Conservation (phyloP, 2,329 filamentous ascomycete genomes). For the Penicillium sp. region DNA sequence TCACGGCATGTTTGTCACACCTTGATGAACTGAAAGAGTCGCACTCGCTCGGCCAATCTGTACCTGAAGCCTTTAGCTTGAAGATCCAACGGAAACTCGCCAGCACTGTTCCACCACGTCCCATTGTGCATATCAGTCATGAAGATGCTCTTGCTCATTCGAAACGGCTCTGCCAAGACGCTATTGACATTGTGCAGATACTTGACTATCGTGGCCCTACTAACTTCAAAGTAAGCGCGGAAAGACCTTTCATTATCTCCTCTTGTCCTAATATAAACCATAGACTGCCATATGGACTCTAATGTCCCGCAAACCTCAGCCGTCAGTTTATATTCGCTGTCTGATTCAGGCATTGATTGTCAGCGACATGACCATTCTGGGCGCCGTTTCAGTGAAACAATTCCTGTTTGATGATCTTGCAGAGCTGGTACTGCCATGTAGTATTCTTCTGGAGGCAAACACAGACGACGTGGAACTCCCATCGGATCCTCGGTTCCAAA, state of each 20-base stretch:
- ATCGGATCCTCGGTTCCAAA: slow-evolving; percentile 70
- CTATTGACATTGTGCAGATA: slow-evolving; percentile 66
- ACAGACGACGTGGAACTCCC: slow-evolving; percentile 77
- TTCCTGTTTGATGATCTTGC: slow-evolving; percentile 81
- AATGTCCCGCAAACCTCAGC: slow-evolving; percentile 76
- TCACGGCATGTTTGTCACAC: slow-evolving; percentile 37
- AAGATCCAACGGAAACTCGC: slow-evolving; percentile 90
- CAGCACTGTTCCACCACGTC: slow-evolving; percentile 88
- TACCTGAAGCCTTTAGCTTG: slow-evolving; percentile 79
- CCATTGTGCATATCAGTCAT: slow-evolving; percentile 76
- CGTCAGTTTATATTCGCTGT: slow-evolving; percentile 79
- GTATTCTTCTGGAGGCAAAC: slow-evolving; percentile 66
- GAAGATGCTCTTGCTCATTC: slow-evolving; percentile 71
- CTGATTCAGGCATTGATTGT: slow-evolving; percentile 76
- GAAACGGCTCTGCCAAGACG: slow-evolving; percentile 69
- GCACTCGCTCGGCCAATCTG: slow-evolving; percentile 61
- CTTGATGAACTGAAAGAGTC: slow-evolving; percentile 61
- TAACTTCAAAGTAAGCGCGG: slow-evolving; percentile 62
- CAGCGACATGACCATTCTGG: slow-evolving; percentile 68
- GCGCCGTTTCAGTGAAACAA: slow-evolving; percentile 67
- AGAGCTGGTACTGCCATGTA: slow-evolving; percentile 71
- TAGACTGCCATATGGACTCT: slow-evolving; percentile 74
- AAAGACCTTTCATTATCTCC: background rate
- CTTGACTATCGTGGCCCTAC: slow-evolving; percentile 68
- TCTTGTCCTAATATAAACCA: slow-evolving; percentile 3